Percentiles rank a stretch among this genome's conserved stretches.
Conservation (phyloP, 2,329 filamentous ascomycete species). For the Beauveria sp. region DNA sequence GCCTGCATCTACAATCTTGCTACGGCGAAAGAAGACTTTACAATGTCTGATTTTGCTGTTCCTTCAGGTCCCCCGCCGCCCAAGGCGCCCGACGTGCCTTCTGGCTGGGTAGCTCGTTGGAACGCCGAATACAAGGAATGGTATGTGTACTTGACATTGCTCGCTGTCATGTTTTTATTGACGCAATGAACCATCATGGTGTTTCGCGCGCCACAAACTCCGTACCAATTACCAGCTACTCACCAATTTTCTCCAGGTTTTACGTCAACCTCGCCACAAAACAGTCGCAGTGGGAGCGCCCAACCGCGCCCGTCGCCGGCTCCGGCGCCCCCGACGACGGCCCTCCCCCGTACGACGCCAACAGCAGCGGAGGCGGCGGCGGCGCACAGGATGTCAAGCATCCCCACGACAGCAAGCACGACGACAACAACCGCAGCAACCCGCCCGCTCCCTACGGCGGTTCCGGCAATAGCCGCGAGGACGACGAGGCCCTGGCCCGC, state of each 20-base stretch:
- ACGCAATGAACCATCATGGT: too few species aligned
- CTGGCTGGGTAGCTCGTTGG: conserved; percentile 77
- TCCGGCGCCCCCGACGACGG: conserved; percentile 38
- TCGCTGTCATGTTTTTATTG: too few species aligned
- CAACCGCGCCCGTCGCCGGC: conserved; percentile 59
- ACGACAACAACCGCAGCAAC: conserved; percentile 23
- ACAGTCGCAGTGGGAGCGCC: conserved; percentile 83
- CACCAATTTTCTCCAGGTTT: conserved; percentile 51
- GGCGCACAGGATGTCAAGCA: conserved; percentile 50
- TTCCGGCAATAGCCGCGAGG: conserved; percentile 34
- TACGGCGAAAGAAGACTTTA: background rate
- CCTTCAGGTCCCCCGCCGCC: conserved; percentile 50
- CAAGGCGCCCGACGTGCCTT: conserved; percentile 52
- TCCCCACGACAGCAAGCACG: conserved; percentile 58
- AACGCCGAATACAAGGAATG: conserved; percentile 87
- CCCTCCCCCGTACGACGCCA: conserved; percentile 59
- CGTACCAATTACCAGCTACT: background rate
- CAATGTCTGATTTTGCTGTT: conserved; percentile 48
- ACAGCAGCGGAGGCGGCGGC: conserved; percentile 20
- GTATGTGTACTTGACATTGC: conserved; percentile 31
- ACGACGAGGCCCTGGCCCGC: conserved; percentile 68
- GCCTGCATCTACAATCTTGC: background rate
- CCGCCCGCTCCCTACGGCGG: conserved; percentile 18
- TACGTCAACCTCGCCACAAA: conserved; percentile 87
- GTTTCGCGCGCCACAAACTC: too few species aligned